phyloP scores from a whole-genome alignment of 352 stramenopile genomes.

The Globisporangium okanoganense region DNA sequence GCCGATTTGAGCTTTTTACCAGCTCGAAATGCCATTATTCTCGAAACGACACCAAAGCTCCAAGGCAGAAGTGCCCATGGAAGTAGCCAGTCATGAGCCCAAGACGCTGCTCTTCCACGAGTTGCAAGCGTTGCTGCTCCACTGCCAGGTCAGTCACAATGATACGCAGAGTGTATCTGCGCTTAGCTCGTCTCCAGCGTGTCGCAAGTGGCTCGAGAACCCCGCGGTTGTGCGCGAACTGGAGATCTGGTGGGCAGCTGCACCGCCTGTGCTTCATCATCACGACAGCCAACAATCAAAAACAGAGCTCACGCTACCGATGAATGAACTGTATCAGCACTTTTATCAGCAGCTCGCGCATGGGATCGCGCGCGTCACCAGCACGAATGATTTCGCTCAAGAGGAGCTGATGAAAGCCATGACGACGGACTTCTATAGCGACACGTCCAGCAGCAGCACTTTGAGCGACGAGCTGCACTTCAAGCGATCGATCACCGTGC shows the following conservation, averaged over 20 bases:
- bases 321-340: not conserved
- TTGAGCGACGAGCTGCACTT: not conserved
- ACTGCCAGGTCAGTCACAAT: not conserved
- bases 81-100: not conserved
- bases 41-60: too few relatives aligned
- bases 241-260: slow-evolving; percentile 1
- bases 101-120: not conserved
- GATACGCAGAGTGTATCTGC: not conserved
- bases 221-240: not conserved
- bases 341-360: slow-evolving; percentile 5
- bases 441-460: not conserved
- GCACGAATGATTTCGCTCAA: not conserved
- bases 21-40: too few relatives aligned
- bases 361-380: not conserved
- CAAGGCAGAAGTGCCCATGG: too few relatives aligned
- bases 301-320: not conserved
- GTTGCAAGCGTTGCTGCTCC: not conserved
- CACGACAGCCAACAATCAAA: not conserved
- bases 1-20: too few relatives aligned
- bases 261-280: not conserved
- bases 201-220: slow-evolving; percentile 1
- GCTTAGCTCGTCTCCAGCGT: not conserved
- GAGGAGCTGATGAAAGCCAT: not conserved
- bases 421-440: not conserved
- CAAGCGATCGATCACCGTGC: not conserved